Evolutionary conservation across 345 rosid genomes (phyloP).

Genomic region (Corchorus capsularis): DNA sequence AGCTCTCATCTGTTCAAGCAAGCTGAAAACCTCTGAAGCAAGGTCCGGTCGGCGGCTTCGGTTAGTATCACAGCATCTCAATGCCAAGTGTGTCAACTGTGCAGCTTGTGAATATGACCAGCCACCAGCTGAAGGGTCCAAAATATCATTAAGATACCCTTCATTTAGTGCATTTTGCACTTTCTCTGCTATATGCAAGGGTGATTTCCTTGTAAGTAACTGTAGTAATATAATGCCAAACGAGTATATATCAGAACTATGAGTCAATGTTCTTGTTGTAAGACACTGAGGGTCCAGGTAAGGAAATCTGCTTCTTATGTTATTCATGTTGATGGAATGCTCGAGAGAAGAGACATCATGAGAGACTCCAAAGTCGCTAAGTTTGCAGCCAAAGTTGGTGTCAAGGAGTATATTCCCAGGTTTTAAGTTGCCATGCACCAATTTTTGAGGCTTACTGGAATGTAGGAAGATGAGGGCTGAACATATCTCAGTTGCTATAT

Average conservation of each 20-base stretch:
- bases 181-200: neutral
- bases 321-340: neutral
- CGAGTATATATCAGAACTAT: slow-evolving; percentile 32
- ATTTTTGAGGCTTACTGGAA: slow-evolving; percentile 23
- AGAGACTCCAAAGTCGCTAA: slow-evolving; percentile 28
- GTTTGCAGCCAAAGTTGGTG: slow-evolving; percentile 31
- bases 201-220: slow-evolving; percentile 29
- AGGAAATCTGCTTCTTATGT: neutral
- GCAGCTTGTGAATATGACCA: slow-evolving; percentile 36
- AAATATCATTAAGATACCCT: slow-evolving; percentile 9
- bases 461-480: slow-evolving; percentile 32
- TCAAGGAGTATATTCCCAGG: slow-evolving; percentile 37
- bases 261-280: slow-evolving; percentile 18
- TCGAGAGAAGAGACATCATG: neutral
- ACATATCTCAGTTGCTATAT: slow-evolving; percentile 34
- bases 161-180: neutral
- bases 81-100: slow-evolving; percentile 28
- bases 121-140: slow-evolving; percentile 36
- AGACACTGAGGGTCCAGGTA: slow-evolving; percentile 29
- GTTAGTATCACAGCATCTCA: slow-evolving; percentile 34
- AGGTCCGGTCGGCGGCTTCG: slow-evolving; percentile 32
- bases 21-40: slow-evolving; percentile 27
- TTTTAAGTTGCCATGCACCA: slow-evolving; percentile 30
- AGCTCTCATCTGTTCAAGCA: slow-evolving; percentile 28
- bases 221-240: slow-evolving; percentile 37